Evolutionary conservation across 257 asterid genomes (phyloP).

Genomic region (Scutellaria galericulata): DNA sequence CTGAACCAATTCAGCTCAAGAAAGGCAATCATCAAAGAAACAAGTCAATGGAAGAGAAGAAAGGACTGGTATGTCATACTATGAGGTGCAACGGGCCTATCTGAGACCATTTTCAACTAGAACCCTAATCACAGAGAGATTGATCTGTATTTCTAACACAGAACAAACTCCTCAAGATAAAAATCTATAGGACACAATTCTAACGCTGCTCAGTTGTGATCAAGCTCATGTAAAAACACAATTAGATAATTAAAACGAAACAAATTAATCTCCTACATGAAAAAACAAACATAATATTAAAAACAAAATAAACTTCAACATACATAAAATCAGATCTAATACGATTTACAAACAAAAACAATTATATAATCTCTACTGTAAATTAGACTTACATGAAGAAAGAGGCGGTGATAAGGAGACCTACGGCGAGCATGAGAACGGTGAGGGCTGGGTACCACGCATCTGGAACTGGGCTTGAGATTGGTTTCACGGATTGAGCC

Average conservation of each 20-base stretch:
- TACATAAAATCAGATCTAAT: conserved; percentile 29
- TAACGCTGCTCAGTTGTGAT: conserved; percentile 21
- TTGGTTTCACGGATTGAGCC: conserved; percentile 81
- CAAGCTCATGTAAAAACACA: conserved; percentile 31
- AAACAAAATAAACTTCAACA: neutral
- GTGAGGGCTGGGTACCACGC: conserved; percentile 90
- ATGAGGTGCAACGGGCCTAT: neutral
- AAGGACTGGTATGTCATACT: neutral
- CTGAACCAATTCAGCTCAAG: neutral
- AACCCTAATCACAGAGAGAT: neutral
- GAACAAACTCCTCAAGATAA: conserved; percentile 15
- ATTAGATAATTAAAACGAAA: conserved; percentile 13
- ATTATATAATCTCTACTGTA: neutral
- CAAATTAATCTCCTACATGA: conserved; percentile 13
- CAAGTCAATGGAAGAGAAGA: neutral
- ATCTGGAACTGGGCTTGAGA: conserved; percentile 91
- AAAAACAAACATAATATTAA: neutral
- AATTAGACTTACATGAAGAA: conserved; percentile 76
- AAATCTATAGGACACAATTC: conserved; percentile 20
- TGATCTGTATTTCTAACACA: neutral
- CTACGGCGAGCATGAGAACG: conserved; percentile 74
- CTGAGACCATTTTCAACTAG: neutral
- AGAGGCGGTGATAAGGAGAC: conserved; percentile 82
- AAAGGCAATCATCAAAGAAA: conserved; percentile 1
- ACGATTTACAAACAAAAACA: conserved; percentile 5